Base-by-base conservation (phyloP, 2,329 filamentous ascomycete species). In the Sporothrix variecibatus region DNA sequence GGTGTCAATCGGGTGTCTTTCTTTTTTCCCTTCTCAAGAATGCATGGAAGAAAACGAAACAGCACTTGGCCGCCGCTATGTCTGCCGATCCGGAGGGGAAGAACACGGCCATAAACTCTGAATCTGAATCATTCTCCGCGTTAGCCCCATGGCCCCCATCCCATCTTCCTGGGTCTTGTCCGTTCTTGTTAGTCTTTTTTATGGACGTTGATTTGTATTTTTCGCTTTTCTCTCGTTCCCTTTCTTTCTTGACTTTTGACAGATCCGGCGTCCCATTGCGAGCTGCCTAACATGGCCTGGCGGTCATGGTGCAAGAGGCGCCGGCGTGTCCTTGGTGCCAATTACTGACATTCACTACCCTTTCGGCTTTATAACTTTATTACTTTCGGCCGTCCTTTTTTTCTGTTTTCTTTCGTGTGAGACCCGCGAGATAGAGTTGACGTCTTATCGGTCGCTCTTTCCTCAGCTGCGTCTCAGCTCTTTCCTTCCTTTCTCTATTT, bases 271-370 rank as follows among this genome's bases (percentile, higher is more conserved):
- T 28, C 40, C 9, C 23, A 23, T 68, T 68, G 64, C 26, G 64
- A 68, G 43, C 64, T 68, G 64, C 64, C 64, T 68, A 68, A 51
- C 64, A 31, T 31, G 64, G 64, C 17, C 64, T 68, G 64, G 64
- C 26, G 64, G 64, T 51, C 12, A 51, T 68, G 40, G 40, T 51
- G 40, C 12, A 68, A 34, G 6, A 28, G 26, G 9, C 64, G 26
- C 40, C 23, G 26, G 23, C 34, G 31, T 26, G 12, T 40, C 28
- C 38, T 31, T 70, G 28, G 31, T 43, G 34, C 15, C n/a, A 65
- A 26, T 40, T 17, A 17, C n/a, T 64, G n/a, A 11, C 2, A 4
- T 56, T 46, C 11, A 11, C 23, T 34, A 8, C 31, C 31, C 46
- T 53, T 69, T 40, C 23, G n/a, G 20, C 49, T 17, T 9, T 64